A percentile compares a stretch with the other conserved stretches of the same genome.
phyloP scores from a whole-genome alignment of 495 filamentous ascomycete genomes.

The Penicillium maclennaniae region DNA sequence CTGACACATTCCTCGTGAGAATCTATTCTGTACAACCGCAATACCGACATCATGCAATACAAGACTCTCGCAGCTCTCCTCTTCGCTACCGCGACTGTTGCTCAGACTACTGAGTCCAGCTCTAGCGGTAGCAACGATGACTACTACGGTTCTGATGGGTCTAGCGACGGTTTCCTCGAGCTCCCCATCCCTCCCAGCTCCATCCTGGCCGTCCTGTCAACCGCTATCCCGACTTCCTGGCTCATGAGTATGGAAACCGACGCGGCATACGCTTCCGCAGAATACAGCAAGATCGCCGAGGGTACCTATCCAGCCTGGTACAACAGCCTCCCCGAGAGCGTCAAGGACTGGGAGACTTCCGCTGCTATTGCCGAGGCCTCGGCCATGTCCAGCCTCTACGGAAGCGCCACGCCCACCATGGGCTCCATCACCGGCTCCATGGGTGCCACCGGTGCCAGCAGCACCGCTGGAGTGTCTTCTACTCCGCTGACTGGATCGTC shows the following conservation, averaged over 20 bases:
- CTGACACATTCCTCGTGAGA: not conserved
- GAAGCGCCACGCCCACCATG: not conserved
- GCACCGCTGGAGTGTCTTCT: not conserved
- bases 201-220: conserved; percentile 12
- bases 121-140: not conserved
- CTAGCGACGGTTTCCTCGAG: not conserved
- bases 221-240: conserved; percentile 18
- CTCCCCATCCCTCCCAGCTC: conserved; percentile 1
- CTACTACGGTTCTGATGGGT: not conserved
- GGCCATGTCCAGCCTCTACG: conserved; percentile 1
- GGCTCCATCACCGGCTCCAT: not conserved
- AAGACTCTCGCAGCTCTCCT: conserved; percentile 17
- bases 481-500: not conserved
- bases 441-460: conserved; percentile 1
- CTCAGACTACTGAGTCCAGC: conserved; percentile 10
- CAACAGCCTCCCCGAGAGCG: conserved; percentile 19
- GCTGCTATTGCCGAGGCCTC: conserved; percentile 13
- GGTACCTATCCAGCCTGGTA: conserved; percentile 20
- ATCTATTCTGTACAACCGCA: not conserved
- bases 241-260: conserved; percentile 7
- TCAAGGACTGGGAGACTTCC: conserved; percentile 15
- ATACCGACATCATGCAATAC: conserved; percentile 22
- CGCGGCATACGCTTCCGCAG: conserved; percentile 9
- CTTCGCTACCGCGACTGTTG: conserved; percentile 16
- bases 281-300: conserved; percentile 8